Conservation (phyloP, 2,329 filamentous ascomycete genomes). For the Arthrobotrys sinensis region DNA sequence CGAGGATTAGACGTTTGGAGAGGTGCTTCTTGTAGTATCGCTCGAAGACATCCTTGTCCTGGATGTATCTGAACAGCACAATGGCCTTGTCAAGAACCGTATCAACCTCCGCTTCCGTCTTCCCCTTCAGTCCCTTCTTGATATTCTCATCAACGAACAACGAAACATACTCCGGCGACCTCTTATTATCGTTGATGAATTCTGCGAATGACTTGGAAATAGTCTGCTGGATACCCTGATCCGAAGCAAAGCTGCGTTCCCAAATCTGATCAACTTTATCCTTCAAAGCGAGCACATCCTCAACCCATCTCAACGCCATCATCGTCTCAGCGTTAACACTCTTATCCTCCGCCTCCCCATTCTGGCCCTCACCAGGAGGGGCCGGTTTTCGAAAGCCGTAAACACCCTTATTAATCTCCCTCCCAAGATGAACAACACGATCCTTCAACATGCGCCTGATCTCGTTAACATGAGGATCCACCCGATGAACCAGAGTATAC, state of each 20-base stretch:
- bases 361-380: constrained; percentile 67
- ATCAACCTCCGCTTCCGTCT: constrained; percentile 90
- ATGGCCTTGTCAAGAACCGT: constrained; percentile 89
- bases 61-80: constrained; percentile 85
- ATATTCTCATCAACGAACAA: constrained; percentile 97
- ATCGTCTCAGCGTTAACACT: constrained; percentile 75
- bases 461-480: constrained; percentile 80
- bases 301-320: constrained; percentile 94
- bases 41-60: constrained; percentile 95
- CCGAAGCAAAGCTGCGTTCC: constrained; percentile 79
- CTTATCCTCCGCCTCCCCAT: constrained; percentile 70
- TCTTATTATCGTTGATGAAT: constrained; percentile 91
- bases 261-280: constrained; percentile 89
- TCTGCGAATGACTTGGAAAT: constrained; percentile 89
- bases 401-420: constrained; percentile 82
- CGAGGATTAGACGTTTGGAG: constrained; percentile 86
- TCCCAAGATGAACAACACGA: constrained; percentile 83
- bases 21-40: constrained; percentile 98
- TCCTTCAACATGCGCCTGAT: constrained; percentile 80
- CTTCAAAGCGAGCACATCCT: constrained; percentile 87
- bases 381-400: constrained; percentile 70
- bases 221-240: constrained; percentile 83
- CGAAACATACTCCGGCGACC: constrained; percentile 92
- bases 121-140: constrained; percentile 92
- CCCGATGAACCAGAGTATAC: constrained; percentile 82